Evolutionary conservation across 805 yeast genomes (phyloP).

Genomic region (Millerozyma acaciae): DNA sequence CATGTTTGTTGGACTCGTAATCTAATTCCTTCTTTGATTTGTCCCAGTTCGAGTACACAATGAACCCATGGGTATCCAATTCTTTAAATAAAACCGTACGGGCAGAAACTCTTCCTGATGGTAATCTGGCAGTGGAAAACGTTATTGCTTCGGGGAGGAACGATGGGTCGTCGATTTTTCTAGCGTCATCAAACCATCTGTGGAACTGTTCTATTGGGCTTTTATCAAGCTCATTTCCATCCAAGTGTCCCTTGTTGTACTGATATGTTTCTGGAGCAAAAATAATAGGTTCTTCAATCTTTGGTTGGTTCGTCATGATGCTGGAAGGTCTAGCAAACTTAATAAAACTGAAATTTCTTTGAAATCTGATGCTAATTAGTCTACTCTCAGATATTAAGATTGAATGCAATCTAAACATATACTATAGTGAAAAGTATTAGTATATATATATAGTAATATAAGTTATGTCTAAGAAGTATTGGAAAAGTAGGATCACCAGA

Average conservation of each 20-base stretch:
- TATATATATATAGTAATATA: no score
- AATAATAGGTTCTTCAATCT: slow-evolving; percentile 29
- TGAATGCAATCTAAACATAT: no score
- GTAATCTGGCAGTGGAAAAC: slow-evolving; percentile 83
- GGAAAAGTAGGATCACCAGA: no score
- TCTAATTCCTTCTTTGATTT: slow-evolving; percentile 79
- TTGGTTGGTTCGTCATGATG: slow-evolving; percentile 7
- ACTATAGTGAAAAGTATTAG: no score
- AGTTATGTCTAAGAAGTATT: no score
- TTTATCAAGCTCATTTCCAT: slow-evolving; percentile 45
- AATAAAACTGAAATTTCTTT: no score
- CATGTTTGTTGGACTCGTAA: slow-evolving; percentile 66
- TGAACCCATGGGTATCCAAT: slow-evolving; percentile 77
- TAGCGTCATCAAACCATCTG: slow-evolving; percentile 80
- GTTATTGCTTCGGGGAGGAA: slow-evolving; percentile 76
- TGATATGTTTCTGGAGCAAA: slow-evolving; percentile 89
- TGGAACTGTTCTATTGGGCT: slow-evolving; percentile 79
- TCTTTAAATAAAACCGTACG: slow-evolving; percentile 86
- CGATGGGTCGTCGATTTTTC: slow-evolving; percentile 39
- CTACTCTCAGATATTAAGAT: no score
- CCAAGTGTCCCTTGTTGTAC: slow-evolving; percentile 64
- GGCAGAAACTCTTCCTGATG: slow-evolving; percentile 86
- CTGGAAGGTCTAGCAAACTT: no score
- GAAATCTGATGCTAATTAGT: no score
- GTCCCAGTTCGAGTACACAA: slow-evolving; percentile 89